A percentile compares a stretch with the other conserved stretches of the same genome.
These are phyloP conservation scores for Claviceps monticola DNA, from an alignment of 2,329 filamentous ascomycete genomes.

Conservation along the genomic window DNA sequence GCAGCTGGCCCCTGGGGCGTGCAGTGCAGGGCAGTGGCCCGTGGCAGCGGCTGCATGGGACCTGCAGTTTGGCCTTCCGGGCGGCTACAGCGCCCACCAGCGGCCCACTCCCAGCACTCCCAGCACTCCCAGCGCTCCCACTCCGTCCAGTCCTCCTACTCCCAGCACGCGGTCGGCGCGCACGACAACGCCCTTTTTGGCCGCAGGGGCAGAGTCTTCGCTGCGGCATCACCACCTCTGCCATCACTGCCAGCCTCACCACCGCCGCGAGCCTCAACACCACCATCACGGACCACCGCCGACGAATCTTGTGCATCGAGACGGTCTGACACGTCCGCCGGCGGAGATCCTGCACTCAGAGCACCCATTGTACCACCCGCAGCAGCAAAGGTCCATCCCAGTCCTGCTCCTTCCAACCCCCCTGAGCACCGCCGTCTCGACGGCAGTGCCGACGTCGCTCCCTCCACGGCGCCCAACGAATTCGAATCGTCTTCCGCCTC, in stretches of 20 bases:
- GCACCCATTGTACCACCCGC: background rate
- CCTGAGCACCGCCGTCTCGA: slow-evolving; percentile 29
- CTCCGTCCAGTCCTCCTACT: background rate
- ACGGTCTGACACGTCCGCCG: background rate
- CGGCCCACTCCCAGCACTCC: background rate
- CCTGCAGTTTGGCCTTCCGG: slow-evolving; percentile 4
- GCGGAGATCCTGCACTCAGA: too few species aligned
- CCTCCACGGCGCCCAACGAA: slow-evolving; percentile 36
- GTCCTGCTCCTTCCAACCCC: background rate
- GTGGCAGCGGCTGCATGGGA: background rate
- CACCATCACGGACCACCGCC: background rate
- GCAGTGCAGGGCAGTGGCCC: background rate
- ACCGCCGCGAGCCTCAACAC: background rate
- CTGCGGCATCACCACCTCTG: background rate
- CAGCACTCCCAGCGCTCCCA: background rate
- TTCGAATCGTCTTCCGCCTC: slow-evolving; percentile 14
- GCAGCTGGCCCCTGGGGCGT: background rate
- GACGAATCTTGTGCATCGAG: background rate
- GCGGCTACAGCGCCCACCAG: background rate
- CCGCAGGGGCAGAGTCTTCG: background rate
- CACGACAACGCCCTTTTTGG: background rate
- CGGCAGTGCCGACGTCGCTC: slow-evolving; percentile 28
- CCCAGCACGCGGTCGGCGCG: too few species aligned
- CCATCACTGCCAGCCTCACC: background rate
- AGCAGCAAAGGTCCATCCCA: background rate